Evolutionary conservation across 495 filamentous ascomycete genomes (phyloP), one percentile per base, ranked within the genome.

Genomic region (Penicillium arizonense): DNA sequence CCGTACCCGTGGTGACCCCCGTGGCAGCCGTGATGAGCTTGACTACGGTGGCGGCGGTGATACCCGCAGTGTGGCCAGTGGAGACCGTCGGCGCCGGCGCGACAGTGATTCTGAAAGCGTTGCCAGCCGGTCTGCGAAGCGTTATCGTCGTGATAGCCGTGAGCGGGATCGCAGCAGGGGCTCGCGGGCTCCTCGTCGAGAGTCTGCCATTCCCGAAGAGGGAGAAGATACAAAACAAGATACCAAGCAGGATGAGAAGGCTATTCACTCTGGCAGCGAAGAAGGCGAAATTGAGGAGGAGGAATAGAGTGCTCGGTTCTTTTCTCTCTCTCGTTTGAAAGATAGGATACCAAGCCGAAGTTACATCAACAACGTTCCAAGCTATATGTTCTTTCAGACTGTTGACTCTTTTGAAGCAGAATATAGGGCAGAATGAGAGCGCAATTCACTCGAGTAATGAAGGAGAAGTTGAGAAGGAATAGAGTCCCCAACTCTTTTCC

Each of bases 271-370:
- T 35, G 94, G 95, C 32, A 97, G 94, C 60, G 94, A 98, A 71
- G 94, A 98, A 71, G 94, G 94, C 23, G 94, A 98, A 75, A 96
- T 98, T 58, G 94, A 96, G 65, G 94, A 97, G 74, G 91, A 95
- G 56, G 90, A 78, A 18, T 38, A 35, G 24, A 39, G 26, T 24
- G 10, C 36, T 41, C 34, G n/a, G 4, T 10, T 10, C 7, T 28
- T 47, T 53, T 36, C 35, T 47, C 37, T 35, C 24, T 38, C 18
- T 16, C 50, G 23, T 46, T 33, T 21, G 24, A 13, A 32, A 35
- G 18, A 7, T 43, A 50, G 38, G 39, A 42, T 50, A 50, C 23
- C 33, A 30, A 43, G 48, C 38, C 33, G 16, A 33, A 34, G 35
- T 18, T 42, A 50, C 14, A 12, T 41, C 4, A 30, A 7, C 18